These are phyloP conservation scores for Xylaria sp. DNA, from an alignment of 2,329 filamentous ascomycete genomes.

Conservation along the genomic window DNA sequence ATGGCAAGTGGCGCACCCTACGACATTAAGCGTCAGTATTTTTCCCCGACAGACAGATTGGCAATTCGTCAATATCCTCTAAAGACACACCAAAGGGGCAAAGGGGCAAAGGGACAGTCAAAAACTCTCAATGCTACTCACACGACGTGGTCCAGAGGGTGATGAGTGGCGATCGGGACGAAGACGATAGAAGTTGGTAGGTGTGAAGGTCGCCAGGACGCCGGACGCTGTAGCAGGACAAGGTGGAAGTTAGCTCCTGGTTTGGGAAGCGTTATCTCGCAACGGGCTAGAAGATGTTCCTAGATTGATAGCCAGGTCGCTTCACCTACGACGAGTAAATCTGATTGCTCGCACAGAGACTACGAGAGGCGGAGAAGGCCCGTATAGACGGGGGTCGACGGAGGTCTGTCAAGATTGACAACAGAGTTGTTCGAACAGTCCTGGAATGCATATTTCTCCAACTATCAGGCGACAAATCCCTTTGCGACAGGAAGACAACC, in stretches of 20 bases:
- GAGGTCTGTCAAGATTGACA: slow-evolving; percentile 9
- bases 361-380: slow-evolving; percentile 35
- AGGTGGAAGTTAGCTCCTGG: slow-evolving; percentile 1
- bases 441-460: slow-evolving; percentile 2
- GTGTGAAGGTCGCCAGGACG: slow-evolving; percentile 57
- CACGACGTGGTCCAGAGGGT: slow-evolving; percentile 64
- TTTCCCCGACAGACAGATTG: too few species aligned
- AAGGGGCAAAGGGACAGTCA: too few species aligned
- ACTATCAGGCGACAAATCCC: not conserved
- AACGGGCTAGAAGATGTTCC: slow-evolving; percentile 2
- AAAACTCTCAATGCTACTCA: too few species aligned
- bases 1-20: slow-evolving; percentile 58
- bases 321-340: slow-evolving; percentile 45
- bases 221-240: slow-evolving; percentile 49
- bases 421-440: slow-evolving; percentile 5
- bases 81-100: too few species aligned
- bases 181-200: slow-evolving; percentile 58
- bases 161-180: slow-evolving; percentile 57
- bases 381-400: slow-evolving; percentile 6
- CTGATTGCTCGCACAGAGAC: slow-evolving; percentile 40
- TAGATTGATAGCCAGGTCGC: slow-evolving; percentile 6
- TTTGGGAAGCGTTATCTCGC: not conserved
- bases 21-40: too few species aligned
- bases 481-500: not conserved
- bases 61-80: too few species aligned